Percentiles rank a stretch among this genome's conserved stretches.
These are phyloP conservation scores for Penicillium sclerotiorum DNA, from an alignment of 2,329 filamentous ascomycete genomes.

Conservation along the genomic window DNA sequence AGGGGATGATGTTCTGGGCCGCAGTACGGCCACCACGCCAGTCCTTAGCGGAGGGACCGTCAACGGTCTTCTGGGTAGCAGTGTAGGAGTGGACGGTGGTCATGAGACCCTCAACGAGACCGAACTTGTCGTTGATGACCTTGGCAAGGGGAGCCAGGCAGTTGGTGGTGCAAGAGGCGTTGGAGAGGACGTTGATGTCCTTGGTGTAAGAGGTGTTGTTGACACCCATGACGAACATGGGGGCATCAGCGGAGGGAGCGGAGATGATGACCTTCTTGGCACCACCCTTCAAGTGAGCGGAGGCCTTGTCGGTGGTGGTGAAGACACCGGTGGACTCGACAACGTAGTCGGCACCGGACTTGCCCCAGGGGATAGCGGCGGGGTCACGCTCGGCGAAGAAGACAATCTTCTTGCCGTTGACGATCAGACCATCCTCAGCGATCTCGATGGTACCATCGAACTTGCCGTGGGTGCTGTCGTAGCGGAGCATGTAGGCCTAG, in stretches of 20 bases:
- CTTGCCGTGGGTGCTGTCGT: conserved; percentile 93
- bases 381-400: conserved; percentile 96
- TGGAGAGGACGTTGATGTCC: conserved; percentile 92
- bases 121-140: conserved; percentile 98
- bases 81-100: conserved; percentile 99
- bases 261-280: conserved; percentile 93
- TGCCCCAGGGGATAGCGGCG: conserved; percentile 82
- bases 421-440: conserved; percentile 70
- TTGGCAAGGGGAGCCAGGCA: conserved; percentile 99
- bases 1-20: conserved; percentile 99
- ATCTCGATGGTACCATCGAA: conserved; percentile 91
- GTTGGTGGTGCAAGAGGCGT: conserved; percentile 99
- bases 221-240: conserved; percentile 99
- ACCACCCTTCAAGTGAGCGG: conserved; percentile 90
- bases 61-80: conserved; percentile 98
- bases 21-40: conserved; percentile 99
- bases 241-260: conserved; percentile 70
- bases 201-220: conserved; percentile 93
- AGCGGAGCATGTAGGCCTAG: conserved; percentile 99
- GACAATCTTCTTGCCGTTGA: conserved; percentile 93
- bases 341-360: conserved; percentile 87
- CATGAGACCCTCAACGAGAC: conserved; percentile 98
- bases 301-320: conserved; percentile 97
- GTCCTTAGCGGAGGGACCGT: conserved; percentile 97
- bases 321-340: conserved; percentile 99